Evolutionary conservation across 345 rosid genomes (phyloP).

Genomic region (Linum trigynum): DNA sequence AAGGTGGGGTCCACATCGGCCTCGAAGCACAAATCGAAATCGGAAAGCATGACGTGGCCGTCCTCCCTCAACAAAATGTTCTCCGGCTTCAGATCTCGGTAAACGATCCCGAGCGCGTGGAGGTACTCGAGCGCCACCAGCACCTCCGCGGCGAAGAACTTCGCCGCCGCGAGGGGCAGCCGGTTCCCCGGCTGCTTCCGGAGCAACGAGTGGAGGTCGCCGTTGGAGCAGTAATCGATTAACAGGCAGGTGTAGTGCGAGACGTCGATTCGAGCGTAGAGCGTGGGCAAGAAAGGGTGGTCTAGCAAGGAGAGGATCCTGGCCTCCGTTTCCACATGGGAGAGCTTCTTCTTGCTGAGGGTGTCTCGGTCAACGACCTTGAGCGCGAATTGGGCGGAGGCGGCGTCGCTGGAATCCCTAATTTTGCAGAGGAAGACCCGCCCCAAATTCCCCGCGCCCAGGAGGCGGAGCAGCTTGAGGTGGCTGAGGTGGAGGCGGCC

Average conservation of each 20-base stretch:
- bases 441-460: slow-evolving; percentile 63
- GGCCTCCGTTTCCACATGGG: slow-evolving; percentile 56
- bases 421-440: slow-evolving; percentile 64
- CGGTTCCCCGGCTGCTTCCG: background rate
- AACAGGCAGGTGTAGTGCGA: slow-evolving; percentile 2
- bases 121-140: background rate
- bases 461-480: slow-evolving; percentile 55
- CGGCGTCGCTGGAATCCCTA: slow-evolving; percentile 40
- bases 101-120: background rate
- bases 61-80: background rate
- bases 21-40: slow-evolving; percentile 5
- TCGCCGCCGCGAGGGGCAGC: background rate
- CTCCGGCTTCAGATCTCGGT: slow-evolving; percentile 5
- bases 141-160: slow-evolving; percentile 1
- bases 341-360: slow-evolving; percentile 43
- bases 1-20: slow-evolving; percentile 29
- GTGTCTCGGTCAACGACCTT: slow-evolving; percentile 54
- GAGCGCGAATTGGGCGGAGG: slow-evolving; percentile 36
- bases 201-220: background rate
- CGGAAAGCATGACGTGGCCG: slow-evolving; percentile 5
- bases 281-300: slow-evolving; percentile 9
- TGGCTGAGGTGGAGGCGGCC: slow-evolving; percentile 53
- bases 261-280: background rate
- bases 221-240: slow-evolving; percentile 1
- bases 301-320: slow-evolving; percentile 59